Conservation (phyloP, 2,329 filamentous ascomycete genomes). For the Arachnomyces sp. region DNA sequence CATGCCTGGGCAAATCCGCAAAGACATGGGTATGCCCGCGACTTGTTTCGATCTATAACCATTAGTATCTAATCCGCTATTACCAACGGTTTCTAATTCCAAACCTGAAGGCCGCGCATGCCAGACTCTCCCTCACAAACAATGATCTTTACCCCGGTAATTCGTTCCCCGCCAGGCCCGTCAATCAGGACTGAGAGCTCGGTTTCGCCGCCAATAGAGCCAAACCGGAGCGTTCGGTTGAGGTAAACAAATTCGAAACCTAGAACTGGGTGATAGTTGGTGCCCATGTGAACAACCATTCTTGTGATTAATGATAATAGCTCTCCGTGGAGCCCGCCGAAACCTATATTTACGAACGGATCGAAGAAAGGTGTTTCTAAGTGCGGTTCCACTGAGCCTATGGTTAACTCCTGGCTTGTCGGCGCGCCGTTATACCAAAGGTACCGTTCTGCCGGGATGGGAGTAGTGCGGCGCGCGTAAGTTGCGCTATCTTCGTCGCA, state of each 20-base stretch:
- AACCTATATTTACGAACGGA: slow-evolving; percentile 1
- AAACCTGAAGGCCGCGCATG: slow-evolving; percentile 5
- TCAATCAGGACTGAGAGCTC: slow-evolving; percentile 3
- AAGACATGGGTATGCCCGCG: neutral
- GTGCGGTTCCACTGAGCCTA: too few species aligned
- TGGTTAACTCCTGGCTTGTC: too few species aligned
- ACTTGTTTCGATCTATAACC: slow-evolving; percentile 5
- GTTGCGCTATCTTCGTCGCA: too few species aligned
- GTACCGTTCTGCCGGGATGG: too few species aligned
- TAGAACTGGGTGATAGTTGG: neutral
- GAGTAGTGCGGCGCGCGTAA: too few species aligned
- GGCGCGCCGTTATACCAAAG: too few species aligned
- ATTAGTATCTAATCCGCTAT: too few species aligned
- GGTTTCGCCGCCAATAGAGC: neutral
- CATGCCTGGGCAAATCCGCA: neutral
- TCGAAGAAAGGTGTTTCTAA: too few species aligned
- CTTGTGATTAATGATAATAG: neutral
- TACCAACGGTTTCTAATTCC: too few species aligned
- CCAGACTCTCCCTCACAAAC: neutral
- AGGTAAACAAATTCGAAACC: slow-evolving; percentile 3
- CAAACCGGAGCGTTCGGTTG: neutral
- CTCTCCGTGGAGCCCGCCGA: slow-evolving; percentile 1
- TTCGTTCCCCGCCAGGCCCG: slow-evolving; percentile 5
- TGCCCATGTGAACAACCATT: slow-evolving; percentile 2
- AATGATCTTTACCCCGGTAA: neutral